Evolutionary conservation across 2,329 filamentous ascomycete species (phyloP).

Genomic region (Ilyonectria mors-panacis): DNA sequence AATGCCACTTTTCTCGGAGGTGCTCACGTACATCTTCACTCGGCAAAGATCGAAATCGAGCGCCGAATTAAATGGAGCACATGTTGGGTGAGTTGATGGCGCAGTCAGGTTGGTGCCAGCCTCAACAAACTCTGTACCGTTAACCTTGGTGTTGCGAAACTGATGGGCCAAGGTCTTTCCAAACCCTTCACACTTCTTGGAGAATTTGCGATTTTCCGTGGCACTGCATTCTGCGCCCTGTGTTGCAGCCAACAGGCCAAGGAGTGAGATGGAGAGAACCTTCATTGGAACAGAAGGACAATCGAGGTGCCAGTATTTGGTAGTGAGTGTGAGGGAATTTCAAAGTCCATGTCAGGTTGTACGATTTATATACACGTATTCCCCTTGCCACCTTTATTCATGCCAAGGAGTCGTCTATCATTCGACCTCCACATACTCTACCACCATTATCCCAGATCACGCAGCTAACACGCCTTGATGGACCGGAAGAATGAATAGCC

Average conservation of each 20-base stretch:
- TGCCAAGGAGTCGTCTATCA: not conserved
- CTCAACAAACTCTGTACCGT: slow-evolving; percentile 19
- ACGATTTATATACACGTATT: not conserved
- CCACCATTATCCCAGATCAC: not conserved
- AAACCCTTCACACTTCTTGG: slow-evolving; percentile 19
- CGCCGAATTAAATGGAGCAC: slow-evolving; percentile 43
- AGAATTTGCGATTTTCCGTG: slow-evolving; percentile 1
- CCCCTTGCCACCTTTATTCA: not conserved
- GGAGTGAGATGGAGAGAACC: slow-evolving; percentile 2
- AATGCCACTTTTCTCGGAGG: slow-evolving; percentile 61
- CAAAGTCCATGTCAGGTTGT: not conserved
- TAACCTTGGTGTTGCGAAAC: slow-evolving; percentile 19
- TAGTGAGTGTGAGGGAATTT: not conserved
- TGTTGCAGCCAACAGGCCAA: slow-evolving; percentile 6
- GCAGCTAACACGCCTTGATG: not conserved
- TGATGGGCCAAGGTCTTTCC: slow-evolving; percentile 4
- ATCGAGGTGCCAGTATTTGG: not conserved
- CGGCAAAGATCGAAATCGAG: slow-evolving; percentile 41
- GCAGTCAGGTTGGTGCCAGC: slow-evolving; percentile 38
- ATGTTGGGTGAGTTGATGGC: slow-evolving; percentile 57
- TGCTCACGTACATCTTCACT: slow-evolving; percentile 31
- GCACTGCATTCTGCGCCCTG: slow-evolving; percentile 7
- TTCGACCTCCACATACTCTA: not conserved
- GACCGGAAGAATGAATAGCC: not conserved
- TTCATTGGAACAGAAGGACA: slow-evolving; percentile 13